Evolutionary conservation across 2,329 filamentous ascomycete genomes (phyloP).

Genomic region (Pseudocercospora macadamiae): DNA sequence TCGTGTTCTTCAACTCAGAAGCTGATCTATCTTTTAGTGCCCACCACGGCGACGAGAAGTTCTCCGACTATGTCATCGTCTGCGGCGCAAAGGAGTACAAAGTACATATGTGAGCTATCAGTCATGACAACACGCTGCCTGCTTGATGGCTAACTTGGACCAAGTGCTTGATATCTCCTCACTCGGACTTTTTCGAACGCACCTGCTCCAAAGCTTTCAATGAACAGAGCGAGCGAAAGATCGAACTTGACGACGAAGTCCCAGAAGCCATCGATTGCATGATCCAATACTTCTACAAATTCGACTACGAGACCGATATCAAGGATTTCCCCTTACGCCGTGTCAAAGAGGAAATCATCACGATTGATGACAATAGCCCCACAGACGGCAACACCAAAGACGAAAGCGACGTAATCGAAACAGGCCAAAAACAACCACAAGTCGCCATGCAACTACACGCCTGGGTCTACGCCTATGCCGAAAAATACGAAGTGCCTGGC

Average conservation of each 20-base stretch:
- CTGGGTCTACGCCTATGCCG: slow-evolving; percentile 20
- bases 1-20: neutral
- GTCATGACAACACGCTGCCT: neutral
- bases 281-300: slow-evolving; percentile 23
- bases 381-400: neutral
- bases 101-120: slow-evolving; percentile 1
- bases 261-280: slow-evolving; percentile 14
- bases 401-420: neutral
- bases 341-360: no score
- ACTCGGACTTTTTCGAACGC: slow-evolving; percentile 16
- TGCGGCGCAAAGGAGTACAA: slow-evolving; percentile 12
- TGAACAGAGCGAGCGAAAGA: neutral
- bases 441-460: neutral
- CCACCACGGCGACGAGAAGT: slow-evolving; percentile 9
- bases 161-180: slow-evolving; percentile 7
- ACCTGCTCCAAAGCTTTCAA: neutral
- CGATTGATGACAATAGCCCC: neutral
- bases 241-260: slow-evolving; percentile 19
- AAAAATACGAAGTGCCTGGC: slow-evolving; percentile 21
- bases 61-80: slow-evolving; percentile 12
- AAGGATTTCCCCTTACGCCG: neutral
- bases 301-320: slow-evolving; percentile 12
- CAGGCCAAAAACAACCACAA: neutral
- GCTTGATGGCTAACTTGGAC: neutral
- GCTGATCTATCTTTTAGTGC: neutral